A percentile compares a stretch with the other conserved stretches of the same genome.
These are phyloP conservation scores for Syzygium aromaticum DNA, from an alignment of 345 rosid species.

Conservation along the genomic window DNA sequence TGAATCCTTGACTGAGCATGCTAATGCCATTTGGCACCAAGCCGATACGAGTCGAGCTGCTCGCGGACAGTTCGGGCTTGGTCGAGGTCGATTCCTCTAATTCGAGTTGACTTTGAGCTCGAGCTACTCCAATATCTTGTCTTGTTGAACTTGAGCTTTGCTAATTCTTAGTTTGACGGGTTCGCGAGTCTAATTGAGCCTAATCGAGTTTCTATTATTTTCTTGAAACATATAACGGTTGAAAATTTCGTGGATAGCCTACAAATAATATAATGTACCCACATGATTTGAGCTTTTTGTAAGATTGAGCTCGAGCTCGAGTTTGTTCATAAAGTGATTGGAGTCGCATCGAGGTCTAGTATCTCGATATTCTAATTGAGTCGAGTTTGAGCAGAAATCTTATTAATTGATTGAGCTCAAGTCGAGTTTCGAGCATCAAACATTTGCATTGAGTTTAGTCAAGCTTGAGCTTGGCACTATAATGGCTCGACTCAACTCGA, in stretches of 20 bases:
- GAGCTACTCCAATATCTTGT: not conserved
- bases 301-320: not conserved
- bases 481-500: no score
- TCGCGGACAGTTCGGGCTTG: not conserved
- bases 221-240: not conserved
- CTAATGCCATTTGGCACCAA: not conserved
- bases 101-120: not conserved
- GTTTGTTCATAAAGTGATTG: not conserved
- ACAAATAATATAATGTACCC: not conserved
- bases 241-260: not conserved
- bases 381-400: not conserved
- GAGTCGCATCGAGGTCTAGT: not conserved
- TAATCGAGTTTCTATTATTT: accelerated
- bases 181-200: not conserved
- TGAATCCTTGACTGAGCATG: not conserved
- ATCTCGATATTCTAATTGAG: not conserved
- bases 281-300: not conserved
- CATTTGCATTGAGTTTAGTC: no score
- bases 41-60: not conserved
- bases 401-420: accelerated
- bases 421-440: not conserved
- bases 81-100: not conserved
- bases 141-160: not conserved
- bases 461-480: no score
- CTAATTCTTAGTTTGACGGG: not conserved